Conservation (phyloP, 2,329 filamentous ascomycete species). For the Aspergillus pseudoglaucus region DNA sequence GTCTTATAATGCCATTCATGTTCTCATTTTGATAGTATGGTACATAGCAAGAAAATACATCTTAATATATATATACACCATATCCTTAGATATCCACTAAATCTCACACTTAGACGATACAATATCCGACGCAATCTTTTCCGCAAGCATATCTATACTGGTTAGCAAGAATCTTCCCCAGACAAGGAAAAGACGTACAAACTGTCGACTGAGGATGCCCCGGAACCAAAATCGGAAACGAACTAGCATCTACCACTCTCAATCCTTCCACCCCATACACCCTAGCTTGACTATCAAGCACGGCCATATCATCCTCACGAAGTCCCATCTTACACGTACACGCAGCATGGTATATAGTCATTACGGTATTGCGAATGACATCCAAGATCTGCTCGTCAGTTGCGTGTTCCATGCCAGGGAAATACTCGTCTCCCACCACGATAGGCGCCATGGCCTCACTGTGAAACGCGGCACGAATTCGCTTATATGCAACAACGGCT, state of each 20-base stretch:
- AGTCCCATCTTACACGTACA: conserved; percentile 30
- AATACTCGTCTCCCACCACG: conserved; percentile 29
- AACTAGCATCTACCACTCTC: conserved; percentile 33
- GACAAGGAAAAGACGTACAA: conserved; percentile 21
- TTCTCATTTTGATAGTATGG: not conserved
- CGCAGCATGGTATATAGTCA: conserved; percentile 23
- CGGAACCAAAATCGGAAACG: conserved; percentile 33
- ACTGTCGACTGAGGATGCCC: conserved; percentile 39
- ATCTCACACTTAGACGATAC: not conserved
- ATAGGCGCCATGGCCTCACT: conserved; percentile 23
- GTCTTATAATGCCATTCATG: too few relatives aligned
- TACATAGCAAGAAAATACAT: not conserved
- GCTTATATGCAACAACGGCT: conserved; percentile 38
- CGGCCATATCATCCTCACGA: conserved; percentile 20
- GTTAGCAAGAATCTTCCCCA: conserved; percentile 3
- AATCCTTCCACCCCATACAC: conserved; percentile 27
- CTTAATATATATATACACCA: not conserved
- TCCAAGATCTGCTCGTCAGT: conserved; percentile 41
- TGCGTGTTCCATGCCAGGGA: conserved; percentile 32
- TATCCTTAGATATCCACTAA: not conserved
- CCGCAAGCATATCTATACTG: conserved; percentile 33
- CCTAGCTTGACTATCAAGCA: conserved; percentile 25
- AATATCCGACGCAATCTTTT: conserved; percentile 36
- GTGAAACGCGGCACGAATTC: conserved; percentile 34
- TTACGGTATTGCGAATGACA: conserved; percentile 23